Percentiles rank a stretch among this genome's conserved stretches.
These are phyloP conservation scores for Colletotrichum siamense DNA, from an alignment of 2,329 filamentous ascomycete genomes.

Conservation along the genomic window DNA sequence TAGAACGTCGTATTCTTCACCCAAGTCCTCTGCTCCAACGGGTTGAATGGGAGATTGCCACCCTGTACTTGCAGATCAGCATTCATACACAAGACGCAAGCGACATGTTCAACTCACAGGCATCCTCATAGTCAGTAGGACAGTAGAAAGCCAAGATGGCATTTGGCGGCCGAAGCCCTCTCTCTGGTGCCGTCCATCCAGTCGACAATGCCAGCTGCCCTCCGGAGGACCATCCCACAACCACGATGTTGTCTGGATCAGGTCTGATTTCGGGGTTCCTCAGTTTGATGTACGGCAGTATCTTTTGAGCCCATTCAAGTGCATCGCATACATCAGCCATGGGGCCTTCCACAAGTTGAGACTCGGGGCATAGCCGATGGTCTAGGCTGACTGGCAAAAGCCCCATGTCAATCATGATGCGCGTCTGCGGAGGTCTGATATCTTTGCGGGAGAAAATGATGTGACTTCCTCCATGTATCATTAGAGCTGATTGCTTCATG, in stretches of 20 bases:
- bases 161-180: constrained; percentile 38
- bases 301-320: constrained; percentile 41
- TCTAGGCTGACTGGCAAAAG: constrained; percentile 55
- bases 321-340: constrained; percentile 51
- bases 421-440: constrained; percentile 40
- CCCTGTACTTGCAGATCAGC: background rate
- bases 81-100: background rate
- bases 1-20: constrained; percentile 29
- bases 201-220: constrained; percentile 50
- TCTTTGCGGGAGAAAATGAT: constrained; percentile 42
- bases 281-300: constrained; percentile 34
- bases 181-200: constrained; percentile 37
- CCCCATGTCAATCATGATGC: constrained; percentile 39
- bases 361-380: constrained; percentile 56
- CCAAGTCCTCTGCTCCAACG: background rate
- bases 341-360: constrained; percentile 47
- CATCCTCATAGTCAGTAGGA: constrained; percentile 10
- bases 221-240: constrained; percentile 55
- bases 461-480: constrained; percentile 51
- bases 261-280: constrained; percentile 18
- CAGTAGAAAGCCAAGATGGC: constrained; percentile 6
- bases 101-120: background rate
- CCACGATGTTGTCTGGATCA: constrained; percentile 38
- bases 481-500: constrained; percentile 35
- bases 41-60: constrained; percentile 26